Evolutionary conservation across 2,329 filamentous ascomycete species (phyloP).

Genomic region (Cladobotryum protrusum): DNA sequence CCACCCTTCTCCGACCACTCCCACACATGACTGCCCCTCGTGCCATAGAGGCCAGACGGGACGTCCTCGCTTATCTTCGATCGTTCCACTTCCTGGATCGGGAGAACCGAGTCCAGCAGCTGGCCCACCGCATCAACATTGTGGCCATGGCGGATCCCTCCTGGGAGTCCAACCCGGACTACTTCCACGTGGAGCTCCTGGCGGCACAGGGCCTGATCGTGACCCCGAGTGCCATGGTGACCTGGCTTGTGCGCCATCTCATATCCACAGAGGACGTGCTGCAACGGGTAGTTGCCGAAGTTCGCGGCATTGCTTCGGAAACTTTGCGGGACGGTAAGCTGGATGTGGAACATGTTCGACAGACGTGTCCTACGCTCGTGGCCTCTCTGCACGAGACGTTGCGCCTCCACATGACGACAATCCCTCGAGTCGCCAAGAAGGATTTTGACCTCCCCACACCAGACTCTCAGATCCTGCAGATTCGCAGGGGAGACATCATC

Average conservation of each 20-base stretch:
- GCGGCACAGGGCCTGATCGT: constrained; percentile 25
- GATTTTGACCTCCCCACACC: constrained; percentile 21
- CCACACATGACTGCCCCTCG: constrained; percentile 21
- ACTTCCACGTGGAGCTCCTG: constrained; percentile 27
- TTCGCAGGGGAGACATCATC: constrained; percentile 24
- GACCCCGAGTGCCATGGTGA: constrained; percentile 25
- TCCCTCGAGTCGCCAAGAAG: constrained; percentile 23
- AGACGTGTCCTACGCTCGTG: constrained; percentile 25
- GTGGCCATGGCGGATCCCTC: constrained; percentile 22
- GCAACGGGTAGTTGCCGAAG: constrained; percentile 18
- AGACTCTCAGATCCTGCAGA: constrained; percentile 14
- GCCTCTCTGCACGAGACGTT: constrained; percentile 27
- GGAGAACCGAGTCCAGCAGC: constrained; percentile 16
- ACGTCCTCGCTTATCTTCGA: constrained; percentile 19
- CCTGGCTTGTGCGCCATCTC: constrained; percentile 25
- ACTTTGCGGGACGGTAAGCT: constrained; percentile 10
- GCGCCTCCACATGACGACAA: constrained; percentile 26
- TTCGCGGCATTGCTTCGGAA: constrained; percentile 13
- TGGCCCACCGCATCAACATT: constrained; percentile 26
- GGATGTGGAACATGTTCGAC: constrained; percentile 18
- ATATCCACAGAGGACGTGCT: constrained; percentile 17
- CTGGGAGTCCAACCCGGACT: constrained; percentile 27
- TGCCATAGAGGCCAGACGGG: constrained; percentile 21
- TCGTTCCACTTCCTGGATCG: constrained; percentile 22
- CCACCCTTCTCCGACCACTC: constrained; percentile 22